Conservation (phyloP, 306 rosid genomes). For the Quercus mongolica region DNA sequence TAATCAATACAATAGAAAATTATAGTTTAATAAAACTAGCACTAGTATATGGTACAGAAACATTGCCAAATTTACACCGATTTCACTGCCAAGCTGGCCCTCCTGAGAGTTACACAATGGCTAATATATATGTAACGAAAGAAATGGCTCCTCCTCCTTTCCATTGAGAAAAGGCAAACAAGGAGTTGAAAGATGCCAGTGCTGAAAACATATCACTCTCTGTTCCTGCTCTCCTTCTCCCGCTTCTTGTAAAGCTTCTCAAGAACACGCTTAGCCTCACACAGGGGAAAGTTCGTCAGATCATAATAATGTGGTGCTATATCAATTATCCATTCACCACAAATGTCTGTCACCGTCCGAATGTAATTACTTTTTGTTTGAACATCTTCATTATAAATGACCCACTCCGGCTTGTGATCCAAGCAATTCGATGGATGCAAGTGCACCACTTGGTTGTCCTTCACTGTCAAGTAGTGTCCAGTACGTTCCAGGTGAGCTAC, state of each 20-base stretch:
- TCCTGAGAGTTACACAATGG: neutral
- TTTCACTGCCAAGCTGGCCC: neutral
- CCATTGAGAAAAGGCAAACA: slow-evolving; percentile 4
- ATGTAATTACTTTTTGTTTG: slow-evolving; percentile 63
- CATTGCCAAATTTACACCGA: neutral
- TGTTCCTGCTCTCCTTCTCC: slow-evolving; percentile 54
- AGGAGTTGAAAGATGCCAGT: neutral
- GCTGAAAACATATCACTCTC: slow-evolving; percentile 37
- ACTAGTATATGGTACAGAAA: neutral
- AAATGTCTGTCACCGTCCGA: slow-evolving; percentile 82
- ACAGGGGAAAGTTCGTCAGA: slow-evolving; percentile 80
- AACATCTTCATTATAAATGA: slow-evolving; percentile 84
- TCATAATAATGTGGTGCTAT: slow-evolving; percentile 88
- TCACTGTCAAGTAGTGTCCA: slow-evolving; percentile 91
- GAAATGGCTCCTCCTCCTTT: neutral
- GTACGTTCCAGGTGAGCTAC: slow-evolving; percentile 93
- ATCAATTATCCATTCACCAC: slow-evolving; percentile 91
- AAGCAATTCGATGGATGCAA: slow-evolving; percentile 95
- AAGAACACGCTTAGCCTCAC: slow-evolving; percentile 87
- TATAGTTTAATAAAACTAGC: neutral
- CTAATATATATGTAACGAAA: neutral
- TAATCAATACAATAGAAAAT: neutral
- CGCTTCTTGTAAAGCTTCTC: slow-evolving; percentile 85
- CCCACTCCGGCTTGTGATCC: slow-evolving; percentile 99
- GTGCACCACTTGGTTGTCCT: slow-evolving; percentile 96